phyloP scores from a whole-genome alignment of 371 early-diverging fungal species.

The Syncephalastrum sp. region DNA sequence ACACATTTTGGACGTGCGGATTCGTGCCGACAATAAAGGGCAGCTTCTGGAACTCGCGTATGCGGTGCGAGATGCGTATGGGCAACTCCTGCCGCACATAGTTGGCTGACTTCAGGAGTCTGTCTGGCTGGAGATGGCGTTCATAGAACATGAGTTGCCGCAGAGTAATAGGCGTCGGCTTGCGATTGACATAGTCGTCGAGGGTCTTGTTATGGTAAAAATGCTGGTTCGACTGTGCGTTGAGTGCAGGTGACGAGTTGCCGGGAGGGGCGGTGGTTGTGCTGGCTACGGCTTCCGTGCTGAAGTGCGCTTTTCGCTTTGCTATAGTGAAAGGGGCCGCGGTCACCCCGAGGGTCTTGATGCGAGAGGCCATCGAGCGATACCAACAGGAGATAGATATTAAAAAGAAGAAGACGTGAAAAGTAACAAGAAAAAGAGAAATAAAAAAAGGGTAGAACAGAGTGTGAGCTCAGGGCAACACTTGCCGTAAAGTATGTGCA shows the following conservation, averaged over 20 bases:
- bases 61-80: constrained; percentile 85
- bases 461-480: too few relatives aligned
- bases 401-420: too few relatives aligned
- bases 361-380: too few relatives aligned
- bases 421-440: too few relatives aligned
- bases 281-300: too few relatives aligned
- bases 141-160: constrained; percentile 85
- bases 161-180: constrained; percentile 74
- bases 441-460: too few relatives aligned
- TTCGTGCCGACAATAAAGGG: constrained; percentile 86
- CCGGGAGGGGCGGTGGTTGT: too few relatives aligned
- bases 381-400: too few relatives aligned
- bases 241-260: not conserved
- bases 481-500: too few relatives aligned
- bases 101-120: constrained; percentile 78
- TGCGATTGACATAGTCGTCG: constrained; percentile 67
- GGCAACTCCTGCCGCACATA: constrained; percentile 81
- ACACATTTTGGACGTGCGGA: constrained; percentile 74
- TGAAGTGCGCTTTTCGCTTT: too few relatives aligned
- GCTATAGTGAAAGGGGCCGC: too few relatives aligned
- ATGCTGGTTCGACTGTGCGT: constrained; percentile 18
- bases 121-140: constrained; percentile 68
- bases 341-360: too few relatives aligned
- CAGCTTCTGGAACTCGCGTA: constrained; percentile 75
- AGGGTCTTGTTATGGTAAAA: constrained; percentile 81